These are phyloP conservation scores for Lasiosphaeria miniovina DNA, from an alignment of 495 filamentous ascomycete species.

Conservation along the genomic window DNA sequence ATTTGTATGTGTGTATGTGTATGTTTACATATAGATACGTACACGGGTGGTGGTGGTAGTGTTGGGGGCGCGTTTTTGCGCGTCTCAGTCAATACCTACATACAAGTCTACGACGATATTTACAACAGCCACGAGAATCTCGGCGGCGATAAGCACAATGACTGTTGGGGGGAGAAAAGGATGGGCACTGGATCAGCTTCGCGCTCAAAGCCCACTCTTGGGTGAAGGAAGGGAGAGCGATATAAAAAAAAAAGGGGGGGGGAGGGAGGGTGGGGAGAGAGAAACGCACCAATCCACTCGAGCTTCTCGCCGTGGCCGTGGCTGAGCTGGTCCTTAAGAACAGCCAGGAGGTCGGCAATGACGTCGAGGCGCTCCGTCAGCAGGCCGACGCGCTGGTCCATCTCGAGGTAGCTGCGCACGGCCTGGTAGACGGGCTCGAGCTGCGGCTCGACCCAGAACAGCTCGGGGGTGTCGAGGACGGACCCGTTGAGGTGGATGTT, in stretches of 20 bases:
- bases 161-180: constrained; percentile 45
- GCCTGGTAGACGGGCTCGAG: constrained; percentile 94
- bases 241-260: constrained; percentile 6
- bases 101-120: constrained; percentile 96
- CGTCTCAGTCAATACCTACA: constrained; percentile 68
- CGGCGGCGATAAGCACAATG: constrained; percentile 91
- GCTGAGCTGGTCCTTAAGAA: constrained; percentile 92
- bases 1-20: too few relatives aligned
- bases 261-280: not conserved
- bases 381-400: constrained; percentile 91
- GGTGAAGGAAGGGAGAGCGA: not conserved
- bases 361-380: constrained; percentile 88
- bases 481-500: constrained; percentile 97
- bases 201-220: too few relatives aligned
- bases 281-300: constrained; percentile 84
- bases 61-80: not conserved
- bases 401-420: constrained; percentile 91
- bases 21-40: too few relatives aligned
- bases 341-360: constrained; percentile 89
- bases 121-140: constrained; percentile 90
- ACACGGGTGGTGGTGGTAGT: too few relatives aligned
- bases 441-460: constrained; percentile 98
- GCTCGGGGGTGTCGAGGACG: constrained; percentile 93
- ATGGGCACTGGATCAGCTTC: not conserved
- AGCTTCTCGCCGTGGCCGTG: constrained; percentile 94